These are phyloP conservation scores for Mrakia hoshinonis DNA, from an alignment of 768 basidiomycete genomes.

Conservation along the genomic window DNA sequence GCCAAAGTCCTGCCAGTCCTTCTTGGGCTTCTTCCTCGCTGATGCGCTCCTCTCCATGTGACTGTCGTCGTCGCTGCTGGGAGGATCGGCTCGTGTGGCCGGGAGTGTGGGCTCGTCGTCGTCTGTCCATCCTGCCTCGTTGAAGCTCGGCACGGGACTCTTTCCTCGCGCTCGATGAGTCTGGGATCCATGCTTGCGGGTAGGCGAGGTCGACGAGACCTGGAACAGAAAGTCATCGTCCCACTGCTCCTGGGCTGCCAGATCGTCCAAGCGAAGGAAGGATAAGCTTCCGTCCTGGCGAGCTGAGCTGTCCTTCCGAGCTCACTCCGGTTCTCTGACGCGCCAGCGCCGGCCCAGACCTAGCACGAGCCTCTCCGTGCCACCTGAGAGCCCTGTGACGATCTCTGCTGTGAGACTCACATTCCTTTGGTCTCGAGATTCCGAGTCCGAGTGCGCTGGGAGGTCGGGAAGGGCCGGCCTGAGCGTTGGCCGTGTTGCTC, in stretches of 20 bases:
- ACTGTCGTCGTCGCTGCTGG: neutral
- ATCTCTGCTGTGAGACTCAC: neutral
- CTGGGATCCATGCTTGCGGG: neutral
- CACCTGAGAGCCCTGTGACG: neutral
- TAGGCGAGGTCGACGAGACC: neutral
- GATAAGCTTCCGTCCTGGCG: neutral
- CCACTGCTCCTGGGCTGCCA: conserved; percentile 5
- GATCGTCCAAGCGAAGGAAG: neutral
- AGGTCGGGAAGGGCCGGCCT: neutral
- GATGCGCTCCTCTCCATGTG: neutral
- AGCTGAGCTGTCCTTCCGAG: neutral
- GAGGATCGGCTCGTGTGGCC: neutral
- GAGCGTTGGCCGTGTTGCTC: neutral
- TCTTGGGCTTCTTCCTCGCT: neutral
- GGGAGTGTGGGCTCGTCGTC: neutral
- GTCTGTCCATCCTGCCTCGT: conserved; percentile 13
- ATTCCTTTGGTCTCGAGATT: neutral
- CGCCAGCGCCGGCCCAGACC: neutral
- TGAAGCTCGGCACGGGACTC: conserved; percentile 15
- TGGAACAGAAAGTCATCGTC: conserved; percentile 14
- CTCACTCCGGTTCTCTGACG: neutral
- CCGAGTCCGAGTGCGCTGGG: neutral
- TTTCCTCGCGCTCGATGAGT: neutral
- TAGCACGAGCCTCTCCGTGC: neutral
- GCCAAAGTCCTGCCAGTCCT: conserved; percentile 3